A percentile compares a stretch with the other conserved stretches of the same genome.
These are phyloP conservation scores for sunflower (Helianthus annuus) DNA, from an alignment of 129 eudicot species.

Conservation along the genomic window HanXRQr2.0-SUNRISE NC_035441.2:140871379-140871878, in stretches of 20 bases:
- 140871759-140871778: conserved; percentile 14
- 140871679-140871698: conserved; percentile 96
- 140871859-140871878: not conserved
- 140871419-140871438: conserved; percentile 19
- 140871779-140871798: conserved; percentile 91
- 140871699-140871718: conserved; percentile 55
- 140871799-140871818: conserved; percentile 98
- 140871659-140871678: conserved; percentile 86
- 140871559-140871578: too few species aligned
- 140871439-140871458: conserved; percentile 81
- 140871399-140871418: too few species aligned
- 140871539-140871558: not conserved
- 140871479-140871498: conserved; percentile 58
- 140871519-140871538: not conserved
- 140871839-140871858: conserved; percentile 59
- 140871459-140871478: conserved; percentile 92
- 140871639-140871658: conserved; percentile 88
- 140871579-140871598: not conserved
- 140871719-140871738: conserved; percentile 9
- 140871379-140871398: too few species aligned
- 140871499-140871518: not conserved
- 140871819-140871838: conserved; percentile 85
- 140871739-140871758: not conserved
- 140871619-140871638: conserved; percentile 50
- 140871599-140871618: not conserved